Evolutionary conservation across 1,284 basidiomycete genomes (phyloP), one percentile per base, ranked within the genome.

Genomic region (Naganishia cerealis): DNA sequence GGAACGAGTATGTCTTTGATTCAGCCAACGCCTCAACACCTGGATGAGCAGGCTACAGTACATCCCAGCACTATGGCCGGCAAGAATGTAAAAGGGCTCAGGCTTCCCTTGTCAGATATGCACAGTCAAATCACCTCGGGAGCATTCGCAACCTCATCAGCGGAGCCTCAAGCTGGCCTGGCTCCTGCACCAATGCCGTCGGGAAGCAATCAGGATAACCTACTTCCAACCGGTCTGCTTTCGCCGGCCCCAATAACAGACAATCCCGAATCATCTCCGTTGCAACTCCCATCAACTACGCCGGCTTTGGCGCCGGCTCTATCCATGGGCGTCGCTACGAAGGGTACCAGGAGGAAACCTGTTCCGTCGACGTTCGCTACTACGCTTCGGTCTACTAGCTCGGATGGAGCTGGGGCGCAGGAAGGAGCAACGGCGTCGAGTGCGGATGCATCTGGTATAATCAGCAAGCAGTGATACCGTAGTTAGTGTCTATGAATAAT

Each of bases 61-160:
- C 24, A 36, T 8, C 36, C 42, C 6, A 53, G 59, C 46, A 53
- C 33, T 36, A 63, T 63, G 61, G 38, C 38, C 5, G 61, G 38
- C 1, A 63, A 63, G 36, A 67, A 67, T 24, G 58, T 67, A 26
- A 67, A 67, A 33, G 57, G 57, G 3, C 58, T 67, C 16, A 42
- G 57, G 29, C 66, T 67, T 9, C 66, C 66, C 10, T 33, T 67
- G 8, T 55, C 58, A 15, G 56, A 67, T 48, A 43, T 67, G 42
- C 50, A 54, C 9, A 21, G 46, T 24, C n/a, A 50, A 1, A 50
- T 13, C n/a, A 50, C 46, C 15, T 50, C 21, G 21, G 7, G 2
- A 50, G 9, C 13, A 50, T 24, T 9, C n/a, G 46, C n/a, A 50
- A n/a, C 46, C 1, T 8, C 8, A 50, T 24, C 46, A 24, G 7